phyloP scores from a whole-genome alignment of 2,329 filamentous ascomycete species.

The Colletotrichum lindemuthianum region DNA sequence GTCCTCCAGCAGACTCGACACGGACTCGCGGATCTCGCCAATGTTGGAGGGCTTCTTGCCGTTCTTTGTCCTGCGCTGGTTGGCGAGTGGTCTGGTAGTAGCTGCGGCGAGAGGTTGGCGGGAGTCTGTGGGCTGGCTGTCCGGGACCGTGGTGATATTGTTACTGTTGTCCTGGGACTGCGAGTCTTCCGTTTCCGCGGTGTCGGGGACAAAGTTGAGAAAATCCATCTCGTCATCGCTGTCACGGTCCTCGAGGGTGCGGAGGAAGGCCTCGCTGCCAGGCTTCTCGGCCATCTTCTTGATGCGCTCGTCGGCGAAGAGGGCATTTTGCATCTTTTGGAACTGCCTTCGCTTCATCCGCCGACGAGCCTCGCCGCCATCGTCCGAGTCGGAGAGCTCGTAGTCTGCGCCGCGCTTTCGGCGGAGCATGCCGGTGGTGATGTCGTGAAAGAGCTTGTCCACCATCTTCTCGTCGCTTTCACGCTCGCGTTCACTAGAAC shows the following conservation, averaged over 20 bases:
- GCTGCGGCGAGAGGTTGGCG: constrained; percentile 47
- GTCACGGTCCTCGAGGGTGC: constrained; percentile 85
- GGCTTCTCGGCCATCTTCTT: constrained; percentile 90
- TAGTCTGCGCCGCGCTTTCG: constrained; percentile 85
- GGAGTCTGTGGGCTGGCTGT: constrained; percentile 58
- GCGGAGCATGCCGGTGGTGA: constrained; percentile 87
- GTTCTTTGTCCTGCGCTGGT: constrained; percentile 69
- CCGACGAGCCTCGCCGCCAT: constrained; percentile 80
- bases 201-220: constrained; percentile 58
- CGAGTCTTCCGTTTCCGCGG: constrained; percentile 45
- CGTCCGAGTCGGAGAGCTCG: constrained; percentile 90
- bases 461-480: constrained; percentile 86
- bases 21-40: constrained; percentile 82
- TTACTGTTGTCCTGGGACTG: constrained; percentile 44
- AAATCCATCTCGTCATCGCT: constrained; percentile 82
- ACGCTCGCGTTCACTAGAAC: constrained; percentile 77
- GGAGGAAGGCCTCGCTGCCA: constrained; percentile 89
- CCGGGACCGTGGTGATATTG: constrained; percentile 51
- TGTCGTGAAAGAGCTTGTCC: constrained; percentile 90
- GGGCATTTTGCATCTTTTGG: constrained; percentile 88
- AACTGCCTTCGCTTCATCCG: constrained; percentile 89
- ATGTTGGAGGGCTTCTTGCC: constrained; percentile 77
- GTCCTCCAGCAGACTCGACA: constrained; percentile 85
- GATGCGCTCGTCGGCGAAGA: constrained; percentile 89
- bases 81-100: constrained; percentile 63